Percentiles rank a stretch among this genome's conserved stretches.
These are phyloP conservation scores for Thuidium tamariscinum DNA, from an alignment of 225 moss, liverwort and hornwort genomes.

Conservation along the genomic window DNA sequence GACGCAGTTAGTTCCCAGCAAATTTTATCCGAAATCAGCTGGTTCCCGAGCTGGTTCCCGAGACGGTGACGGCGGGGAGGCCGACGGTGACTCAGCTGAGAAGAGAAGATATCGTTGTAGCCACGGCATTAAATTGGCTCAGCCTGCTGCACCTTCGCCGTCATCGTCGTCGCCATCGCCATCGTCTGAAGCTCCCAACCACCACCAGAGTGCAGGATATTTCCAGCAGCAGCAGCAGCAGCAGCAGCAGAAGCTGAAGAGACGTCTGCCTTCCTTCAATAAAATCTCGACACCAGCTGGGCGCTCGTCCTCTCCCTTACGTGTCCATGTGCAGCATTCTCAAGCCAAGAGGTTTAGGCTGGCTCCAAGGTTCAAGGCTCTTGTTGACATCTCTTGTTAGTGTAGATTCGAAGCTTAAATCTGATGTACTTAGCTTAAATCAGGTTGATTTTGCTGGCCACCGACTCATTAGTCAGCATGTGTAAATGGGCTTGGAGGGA, in stretches of 20 bases:
- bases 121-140: background rate
- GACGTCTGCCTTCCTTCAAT: background rate
- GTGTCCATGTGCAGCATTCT: background rate
- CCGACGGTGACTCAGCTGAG: background rate
- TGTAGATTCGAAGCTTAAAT: background rate
- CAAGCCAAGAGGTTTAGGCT: constrained; percentile 8
- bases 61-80: background rate
- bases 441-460: background rate
- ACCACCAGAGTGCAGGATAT: background rate
- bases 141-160: background rate
- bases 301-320: background rate
- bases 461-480: background rate
- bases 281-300: background rate
- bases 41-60: background rate
- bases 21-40: background rate
- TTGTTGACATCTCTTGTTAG: constrained; percentile 27
- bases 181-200: background rate
- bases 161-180: background rate
- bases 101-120: background rate
- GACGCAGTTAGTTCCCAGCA: background rate
- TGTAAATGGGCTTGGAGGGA: background rate
- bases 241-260: background rate
- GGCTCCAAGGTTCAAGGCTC: constrained; percentile 34
- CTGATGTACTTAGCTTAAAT: background rate
- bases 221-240: background rate